Evolutionary conservation across 2,329 filamentous ascomycete species (phyloP).

Genomic region (Diaporthe velutina): DNA sequence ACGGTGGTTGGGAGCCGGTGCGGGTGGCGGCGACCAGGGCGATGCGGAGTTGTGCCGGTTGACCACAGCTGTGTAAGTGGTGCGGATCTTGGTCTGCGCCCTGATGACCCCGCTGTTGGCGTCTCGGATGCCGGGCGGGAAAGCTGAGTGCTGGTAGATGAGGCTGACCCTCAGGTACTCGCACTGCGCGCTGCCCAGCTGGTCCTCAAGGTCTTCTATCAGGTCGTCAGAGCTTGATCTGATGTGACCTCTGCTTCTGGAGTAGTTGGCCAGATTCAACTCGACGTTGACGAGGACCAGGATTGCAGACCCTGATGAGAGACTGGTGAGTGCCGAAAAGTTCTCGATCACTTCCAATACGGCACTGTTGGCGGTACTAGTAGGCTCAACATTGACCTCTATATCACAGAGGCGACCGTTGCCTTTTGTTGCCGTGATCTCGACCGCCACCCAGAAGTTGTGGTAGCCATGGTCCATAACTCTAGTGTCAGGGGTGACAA

Average conservation of each 20-base stretch:
- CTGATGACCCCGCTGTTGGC: slow-evolving; percentile 50
- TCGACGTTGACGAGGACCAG: slow-evolving; percentile 63
- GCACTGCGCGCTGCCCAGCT: slow-evolving; percentile 63
- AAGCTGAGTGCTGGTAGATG: slow-evolving; percentile 69
- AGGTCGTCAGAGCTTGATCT: slow-evolving; percentile 65
- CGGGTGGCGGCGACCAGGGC: slow-evolving; percentile 62
- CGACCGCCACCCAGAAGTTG: slow-evolving; percentile 39
- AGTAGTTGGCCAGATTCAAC: slow-evolving; percentile 45
- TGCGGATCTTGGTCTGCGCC: slow-evolving; percentile 64
- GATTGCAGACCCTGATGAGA: slow-evolving; percentile 58
- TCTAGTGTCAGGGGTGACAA: slow-evolving; percentile 36
- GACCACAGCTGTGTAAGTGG: slow-evolving; percentile 64
- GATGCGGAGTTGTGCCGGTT: slow-evolving; percentile 62
- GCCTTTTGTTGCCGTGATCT: slow-evolving; percentile 36
- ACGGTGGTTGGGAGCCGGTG: slow-evolving; percentile 50
- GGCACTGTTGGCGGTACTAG: slow-evolving; percentile 41
- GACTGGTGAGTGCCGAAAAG: slow-evolving; percentile 57
- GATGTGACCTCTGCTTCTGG: slow-evolving; percentile 42
- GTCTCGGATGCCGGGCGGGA: slow-evolving; percentile 50
- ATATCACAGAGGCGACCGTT: slow-evolving; percentile 26
- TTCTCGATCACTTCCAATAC: slow-evolving; percentile 62
- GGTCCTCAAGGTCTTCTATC: slow-evolving; percentile 69
- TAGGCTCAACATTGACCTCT: slow-evolving; percentile 35
- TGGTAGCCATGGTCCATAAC: slow-evolving; percentile 26
- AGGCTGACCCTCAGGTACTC: slow-evolving; percentile 66